Percentiles rank a stretch among this genome's conserved stretches.
phyloP scores from a whole-genome alignment of 371 early-diverging fungal species.

The Lichtheimia ornata region DNA sequence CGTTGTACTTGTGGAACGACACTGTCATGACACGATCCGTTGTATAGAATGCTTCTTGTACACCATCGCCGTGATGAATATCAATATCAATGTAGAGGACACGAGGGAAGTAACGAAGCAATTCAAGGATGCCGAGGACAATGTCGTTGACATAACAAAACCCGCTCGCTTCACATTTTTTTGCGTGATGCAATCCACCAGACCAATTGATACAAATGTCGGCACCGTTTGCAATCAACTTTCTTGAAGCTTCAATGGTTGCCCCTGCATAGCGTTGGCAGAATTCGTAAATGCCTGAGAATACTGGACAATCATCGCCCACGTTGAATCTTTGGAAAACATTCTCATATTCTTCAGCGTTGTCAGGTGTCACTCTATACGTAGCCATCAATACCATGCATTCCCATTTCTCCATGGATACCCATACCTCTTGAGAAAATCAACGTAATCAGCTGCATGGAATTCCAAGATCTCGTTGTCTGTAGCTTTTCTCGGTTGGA shows the following conservation, averaged over 20 bases:
- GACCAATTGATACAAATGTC: conserved; percentile 95
- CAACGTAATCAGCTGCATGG: conserved; percentile 97
- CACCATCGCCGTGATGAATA: conserved; percentile 97
- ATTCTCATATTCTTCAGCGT: conserved; percentile 67
- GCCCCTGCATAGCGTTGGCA: conserved; percentile 89
- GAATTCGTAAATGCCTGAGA: conserved; percentile 96
- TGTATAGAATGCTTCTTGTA: conserved; percentile 92
- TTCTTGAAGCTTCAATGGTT: conserved; percentile 84
- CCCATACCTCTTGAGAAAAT: conserved; percentile 87
- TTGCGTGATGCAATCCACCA: conserved; percentile 97
- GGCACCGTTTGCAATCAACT: conserved; percentile 72
- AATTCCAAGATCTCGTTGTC: conserved; percentile 96
- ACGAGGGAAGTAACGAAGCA: conserved; percentile 81
- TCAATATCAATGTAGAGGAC: conserved; percentile 96
- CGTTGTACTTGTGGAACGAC: conserved; percentile 94
- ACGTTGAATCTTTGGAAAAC: conserved; percentile 82
- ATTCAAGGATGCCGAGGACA: conserved; percentile 87
- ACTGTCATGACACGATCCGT: conserved; percentile 93
- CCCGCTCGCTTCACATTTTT: conserved; percentile 90
- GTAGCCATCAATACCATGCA: neutral
- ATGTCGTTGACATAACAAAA: conserved; percentile 98
- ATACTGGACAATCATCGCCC: conserved; percentile 97
- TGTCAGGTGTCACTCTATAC: conserved; percentile 88
- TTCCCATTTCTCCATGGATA: neutral
- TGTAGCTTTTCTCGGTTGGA: conserved; percentile 89